phyloP scores from a whole-genome alignment of 805 yeast species.

The Jamesozyma jinghongensis region DNA sequence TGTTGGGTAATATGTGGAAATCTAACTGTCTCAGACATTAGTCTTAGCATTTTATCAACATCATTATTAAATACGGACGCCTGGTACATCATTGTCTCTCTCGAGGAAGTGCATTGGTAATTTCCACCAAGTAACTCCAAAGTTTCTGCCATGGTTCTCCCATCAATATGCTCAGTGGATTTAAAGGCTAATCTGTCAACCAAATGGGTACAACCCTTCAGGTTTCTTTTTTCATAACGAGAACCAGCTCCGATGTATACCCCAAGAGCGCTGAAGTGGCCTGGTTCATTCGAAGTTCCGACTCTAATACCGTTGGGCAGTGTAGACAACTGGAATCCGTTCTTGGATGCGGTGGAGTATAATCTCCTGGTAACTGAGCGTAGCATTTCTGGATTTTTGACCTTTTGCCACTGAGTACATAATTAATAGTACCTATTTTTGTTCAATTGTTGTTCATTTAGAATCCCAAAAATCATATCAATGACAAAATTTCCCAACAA shows the following conservation, averaged over 20 bases:
- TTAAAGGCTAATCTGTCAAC: constrained; percentile 81
- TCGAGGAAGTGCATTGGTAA: constrained; percentile 82
- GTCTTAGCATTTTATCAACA: constrained; percentile 65
- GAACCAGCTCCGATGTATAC: constrained; percentile 87
- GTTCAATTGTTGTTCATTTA: too few species aligned
- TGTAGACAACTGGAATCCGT: constrained; percentile 30
- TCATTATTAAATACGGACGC: constrained; percentile 88
- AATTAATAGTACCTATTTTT: too few species aligned
- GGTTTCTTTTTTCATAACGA: constrained; percentile 54
- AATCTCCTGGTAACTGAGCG: constrained; percentile 8
- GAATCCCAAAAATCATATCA: too few species aligned
- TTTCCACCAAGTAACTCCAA: constrained; percentile 85
- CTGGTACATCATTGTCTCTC: constrained; percentile 89
- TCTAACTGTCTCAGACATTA: constrained; percentile 69
- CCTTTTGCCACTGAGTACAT: too few species aligned
- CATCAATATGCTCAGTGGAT: constrained; percentile 50
- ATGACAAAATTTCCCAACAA: too few species aligned
- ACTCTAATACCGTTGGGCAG: constrained; percentile 72
- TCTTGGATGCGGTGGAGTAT: constrained; percentile 18
- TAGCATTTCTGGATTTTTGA: constrained; percentile 6
- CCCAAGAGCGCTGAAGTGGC: constrained; percentile 87
- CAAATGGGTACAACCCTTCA: constrained; percentile 74
- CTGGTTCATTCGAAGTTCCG: constrained; percentile 77
- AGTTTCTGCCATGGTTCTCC: constrained; percentile 62
- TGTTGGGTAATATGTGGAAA: constrained; percentile 57